phyloP scores from a whole-genome alignment of 148 eudicot species.

The Arctostaphylos glauca region DNA sequence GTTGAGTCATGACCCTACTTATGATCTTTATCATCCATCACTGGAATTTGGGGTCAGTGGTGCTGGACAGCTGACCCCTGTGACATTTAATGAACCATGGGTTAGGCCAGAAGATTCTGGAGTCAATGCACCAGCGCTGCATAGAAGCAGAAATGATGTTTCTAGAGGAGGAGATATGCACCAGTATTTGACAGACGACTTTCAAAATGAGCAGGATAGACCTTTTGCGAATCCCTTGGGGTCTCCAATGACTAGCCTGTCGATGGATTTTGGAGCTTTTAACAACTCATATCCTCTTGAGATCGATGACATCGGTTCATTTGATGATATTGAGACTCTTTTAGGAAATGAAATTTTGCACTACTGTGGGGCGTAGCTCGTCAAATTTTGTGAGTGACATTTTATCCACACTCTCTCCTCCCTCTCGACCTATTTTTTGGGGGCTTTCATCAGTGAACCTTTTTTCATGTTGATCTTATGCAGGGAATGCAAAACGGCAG shows the following conservation, averaged over 20 bases:
- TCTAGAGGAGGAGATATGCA: slow-evolving; percentile 40
- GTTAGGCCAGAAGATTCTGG: slow-evolving; percentile 32
- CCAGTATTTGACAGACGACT: slow-evolving; percentile 36
- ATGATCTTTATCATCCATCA: slow-evolving; percentile 34
- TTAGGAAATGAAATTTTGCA: slow-evolving; percentile 50
- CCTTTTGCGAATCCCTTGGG: slow-evolving; percentile 42
- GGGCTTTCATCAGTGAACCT: neutral
- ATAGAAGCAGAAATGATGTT: slow-evolving; percentile 34
- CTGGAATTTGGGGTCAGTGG: slow-evolving; percentile 34
- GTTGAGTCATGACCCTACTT: slow-evolving; percentile 36
- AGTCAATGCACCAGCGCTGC: slow-evolving; percentile 26
- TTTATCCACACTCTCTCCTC: neutral
- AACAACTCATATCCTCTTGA: slow-evolving; percentile 41
- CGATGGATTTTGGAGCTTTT: slow-evolving; percentile 45
- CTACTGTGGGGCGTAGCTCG: slow-evolving; percentile 55
- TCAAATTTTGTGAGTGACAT: slow-evolving; percentile 24
- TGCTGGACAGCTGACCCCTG: slow-evolving; percentile 34
- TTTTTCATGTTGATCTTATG: neutral
- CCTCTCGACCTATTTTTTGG: neutral
- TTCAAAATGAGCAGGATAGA: slow-evolving; percentile 41
- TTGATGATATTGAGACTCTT: slow-evolving; percentile 30
- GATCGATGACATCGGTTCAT: slow-evolving; percentile 32
- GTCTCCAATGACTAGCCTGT: slow-evolving; percentile 49
- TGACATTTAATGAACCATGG: slow-evolving; percentile 30
- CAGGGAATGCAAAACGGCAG: neutral